Base-by-base conservation (phyloP, 2,329 filamentous ascomycete genomes). In the Xylariaceae sp. region DNA sequence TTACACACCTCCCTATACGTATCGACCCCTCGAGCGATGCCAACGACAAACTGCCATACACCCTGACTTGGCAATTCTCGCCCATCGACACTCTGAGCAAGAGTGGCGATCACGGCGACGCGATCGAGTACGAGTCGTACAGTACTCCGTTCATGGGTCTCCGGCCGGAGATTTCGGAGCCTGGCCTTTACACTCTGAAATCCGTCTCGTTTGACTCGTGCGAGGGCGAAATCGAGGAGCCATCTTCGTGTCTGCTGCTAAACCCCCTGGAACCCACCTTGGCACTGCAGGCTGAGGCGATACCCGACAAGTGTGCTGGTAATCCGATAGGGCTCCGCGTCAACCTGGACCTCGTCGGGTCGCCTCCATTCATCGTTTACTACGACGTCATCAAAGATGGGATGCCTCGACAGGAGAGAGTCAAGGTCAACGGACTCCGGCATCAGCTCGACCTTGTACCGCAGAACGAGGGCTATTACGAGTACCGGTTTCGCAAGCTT, bases 291-390 rank as follows among this genome's bases (percentile, higher is more conserved):
- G 73, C 80, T 5, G 85, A 94, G 52, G 83, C 88, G 46, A 88
- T 98, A 30, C 85, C 87, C 36, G 92, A 98, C 62, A 94, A 94
- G 59, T 98, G 92, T 60, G 90, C 89, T 24, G 88, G 89, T 33
- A 95, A 88, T 56, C 88, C 92, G 0, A 86, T 98, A 46, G 92
- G 92, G 28, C 74, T 98, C 38, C 78, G 84, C 9, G 86, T 98
- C 29, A 85, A 92, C 55, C 68, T 98, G 34, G 88, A 97, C 58
- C 72, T 98, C 27, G 84, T 90, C 18, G 92, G 92, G 44, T 94
- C 88, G 0, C 90, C 94, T 31, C 90, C 90, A 1, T 98, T 98
- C 64, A 70, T 72, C n/a, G 71, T 98, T 31, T 70, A 72, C 15
- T 98, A 96, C 59, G 81, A 81, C 30, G 74, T 88, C 40, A 74